Percentiles rank a stretch among this genome's conserved stretches.
phyloP scores from a whole-genome alignment of 495 filamentous ascomycete genomes.

The Aspergillus egyptiacus region DNA sequence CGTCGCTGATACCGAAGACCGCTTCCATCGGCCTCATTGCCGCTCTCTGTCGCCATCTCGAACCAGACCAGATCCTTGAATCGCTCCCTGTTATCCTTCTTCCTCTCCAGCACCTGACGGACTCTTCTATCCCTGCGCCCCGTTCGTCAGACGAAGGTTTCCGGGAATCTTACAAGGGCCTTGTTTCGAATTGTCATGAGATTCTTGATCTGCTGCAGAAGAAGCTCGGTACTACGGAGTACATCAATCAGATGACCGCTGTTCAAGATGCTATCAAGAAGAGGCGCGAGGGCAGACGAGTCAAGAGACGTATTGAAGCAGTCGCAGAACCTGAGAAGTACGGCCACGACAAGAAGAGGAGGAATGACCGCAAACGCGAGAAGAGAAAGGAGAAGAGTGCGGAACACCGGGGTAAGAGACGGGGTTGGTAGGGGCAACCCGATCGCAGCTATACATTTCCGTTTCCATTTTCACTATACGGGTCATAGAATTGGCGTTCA shows the following conservation, averaged over 20 bases:
- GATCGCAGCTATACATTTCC: neutral
- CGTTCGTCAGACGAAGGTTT: conserved; percentile 61
- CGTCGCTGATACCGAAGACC: conserved; percentile 63
- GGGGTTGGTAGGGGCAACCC: conserved; percentile 48
- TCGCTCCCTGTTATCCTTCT: conserved; percentile 62
- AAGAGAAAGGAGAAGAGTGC: conserved; percentile 69
- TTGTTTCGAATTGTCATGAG: conserved; percentile 64
- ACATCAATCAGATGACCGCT: conserved; percentile 58
- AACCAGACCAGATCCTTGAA: conserved; percentile 49
- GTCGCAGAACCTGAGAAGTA: conserved; percentile 73
- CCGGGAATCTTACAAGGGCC: conserved; percentile 56
- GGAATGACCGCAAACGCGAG: conserved; percentile 77
- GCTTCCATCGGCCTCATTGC: conserved; percentile 68
- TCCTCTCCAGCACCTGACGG: conserved; percentile 78
- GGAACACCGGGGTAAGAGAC: conserved; percentile 63
- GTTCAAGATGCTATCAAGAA: conserved; percentile 63
- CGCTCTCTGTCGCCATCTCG: conserved; percentile 51
- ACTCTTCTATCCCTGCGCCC: conserved; percentile 63
- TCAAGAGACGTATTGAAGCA: conserved; percentile 80
- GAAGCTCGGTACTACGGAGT: conserved; percentile 76
- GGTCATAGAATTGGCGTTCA: conserved; percentile 8
- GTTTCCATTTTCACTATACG: conserved; percentile 4
- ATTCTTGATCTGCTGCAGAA: conserved; percentile 70
- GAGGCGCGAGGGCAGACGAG: conserved; percentile 63
- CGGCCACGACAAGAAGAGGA: conserved; percentile 74